Conservation (phyloP, 495 filamentous ascomycete species). For the Pyrenopolyporus hunteri region DNA sequence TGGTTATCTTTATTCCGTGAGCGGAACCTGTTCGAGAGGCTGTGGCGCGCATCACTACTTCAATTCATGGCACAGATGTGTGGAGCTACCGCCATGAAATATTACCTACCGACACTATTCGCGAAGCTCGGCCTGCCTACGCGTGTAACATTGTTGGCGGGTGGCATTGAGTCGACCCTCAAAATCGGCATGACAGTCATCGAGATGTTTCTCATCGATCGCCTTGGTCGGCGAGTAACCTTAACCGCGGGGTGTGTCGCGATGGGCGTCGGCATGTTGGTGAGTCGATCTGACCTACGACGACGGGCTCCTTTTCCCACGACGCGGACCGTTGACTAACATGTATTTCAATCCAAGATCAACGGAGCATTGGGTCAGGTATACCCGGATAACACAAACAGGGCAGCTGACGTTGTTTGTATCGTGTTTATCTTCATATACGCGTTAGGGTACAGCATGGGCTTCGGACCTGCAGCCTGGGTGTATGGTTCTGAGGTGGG, state of each 20-base stretch:
- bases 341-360: constrained; percentile 45
- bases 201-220: constrained; percentile 59
- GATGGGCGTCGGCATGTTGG: constrained; percentile 57
- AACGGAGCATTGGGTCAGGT: constrained; percentile 58
- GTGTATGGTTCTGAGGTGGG: constrained; percentile 63
- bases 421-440: constrained; percentile 65
- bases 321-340: neutral
- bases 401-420: constrained; percentile 56
- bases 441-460: constrained; percentile 61
- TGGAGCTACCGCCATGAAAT: constrained; percentile 62
- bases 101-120: constrained; percentile 59
- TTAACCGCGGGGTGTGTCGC: constrained; percentile 50
- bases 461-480: constrained; percentile 63
- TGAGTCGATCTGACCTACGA: constrained; percentile 27
- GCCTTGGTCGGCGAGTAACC: constrained; percentile 51
- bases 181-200: constrained; percentile 58
- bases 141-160: constrained; percentile 53
- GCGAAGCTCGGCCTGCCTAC: constrained; percentile 52
- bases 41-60: constrained; percentile 55
- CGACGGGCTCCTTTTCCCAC: neutral
- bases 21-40: constrained; percentile 46
- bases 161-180: constrained; percentile 57
- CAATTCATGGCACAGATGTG: constrained; percentile 62
- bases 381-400: constrained; percentile 59
- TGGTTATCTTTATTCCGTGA: constrained; percentile 51